Conservation (phyloP, 768 basidiomycete species). For the Fomitopsis serialis region DNA sequence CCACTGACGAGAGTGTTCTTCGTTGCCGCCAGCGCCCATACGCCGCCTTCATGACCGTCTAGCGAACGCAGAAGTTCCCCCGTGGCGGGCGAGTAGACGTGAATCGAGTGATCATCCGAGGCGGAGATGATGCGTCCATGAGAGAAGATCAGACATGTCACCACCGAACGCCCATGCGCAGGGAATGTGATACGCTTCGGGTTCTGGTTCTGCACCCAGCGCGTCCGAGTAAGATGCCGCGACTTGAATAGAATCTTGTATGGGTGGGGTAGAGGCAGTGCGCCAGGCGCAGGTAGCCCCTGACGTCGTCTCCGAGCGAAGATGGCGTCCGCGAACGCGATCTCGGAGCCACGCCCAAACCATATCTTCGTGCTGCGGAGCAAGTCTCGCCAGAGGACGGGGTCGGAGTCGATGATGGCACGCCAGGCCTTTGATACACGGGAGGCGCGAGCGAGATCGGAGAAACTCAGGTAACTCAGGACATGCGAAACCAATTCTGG, state of each 20-base stretch:
- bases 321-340: conserved; percentile 70
- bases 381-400: conserved; percentile 84
- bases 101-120: conserved; percentile 95
- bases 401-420: conserved; percentile 87
- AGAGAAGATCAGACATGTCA: conserved; percentile 95
- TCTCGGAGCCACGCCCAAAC: conserved; percentile 85
- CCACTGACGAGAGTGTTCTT: conserved; percentile 88
- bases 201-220: conserved; percentile 71
- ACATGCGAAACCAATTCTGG: conserved; percentile 89
- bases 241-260: conserved; percentile 94
- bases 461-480: conserved; percentile 77
- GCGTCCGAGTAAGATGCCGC: conserved; percentile 70
- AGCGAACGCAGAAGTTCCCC: conserved; percentile 72
- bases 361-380: conserved; percentile 81
- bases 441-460: conserved; percentile 79
- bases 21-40: conserved; percentile 92
- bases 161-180: conserved; percentile 85
- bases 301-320: conserved; percentile 50
- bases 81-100: conserved; percentile 85
- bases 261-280: conserved; percentile 74
- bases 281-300: conserved; percentile 32
- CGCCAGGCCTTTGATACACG: conserved; percentile 89
- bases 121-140: conserved; percentile 93
- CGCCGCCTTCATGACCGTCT: conserved; percentile 90
- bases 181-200: conserved; percentile 80